Evolutionary conservation across 2,329 filamentous ascomycete genomes (phyloP).

Genomic region (Tolypocladium inflatum): DNA sequence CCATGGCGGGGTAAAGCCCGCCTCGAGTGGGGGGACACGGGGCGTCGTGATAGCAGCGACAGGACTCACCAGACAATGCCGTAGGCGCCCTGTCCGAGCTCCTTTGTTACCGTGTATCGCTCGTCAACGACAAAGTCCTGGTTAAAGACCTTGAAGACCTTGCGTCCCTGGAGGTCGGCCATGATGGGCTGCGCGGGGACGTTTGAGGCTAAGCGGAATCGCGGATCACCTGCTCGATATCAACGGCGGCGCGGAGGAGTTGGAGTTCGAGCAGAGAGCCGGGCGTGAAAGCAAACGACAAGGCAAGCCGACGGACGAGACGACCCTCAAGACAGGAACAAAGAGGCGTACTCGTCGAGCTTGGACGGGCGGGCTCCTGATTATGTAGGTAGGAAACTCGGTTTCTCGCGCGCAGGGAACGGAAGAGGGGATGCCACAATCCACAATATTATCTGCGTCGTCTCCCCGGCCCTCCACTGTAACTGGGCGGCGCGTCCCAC

Average conservation of each 20-base stretch:
- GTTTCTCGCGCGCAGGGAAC: background rate
- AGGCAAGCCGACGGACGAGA: background rate
- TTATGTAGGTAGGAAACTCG: background rate
- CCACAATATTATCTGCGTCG: background rate
- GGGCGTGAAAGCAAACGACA: background rate
- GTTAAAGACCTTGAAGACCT: constrained; percentile 99
- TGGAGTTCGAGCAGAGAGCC: background rate
- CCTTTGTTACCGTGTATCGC: constrained; percentile 96
- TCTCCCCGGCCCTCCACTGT: background rate
- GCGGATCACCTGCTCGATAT: background rate
- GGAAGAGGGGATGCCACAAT: background rate
- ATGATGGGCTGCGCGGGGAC: constrained; percentile 15
- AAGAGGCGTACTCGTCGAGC: background rate
- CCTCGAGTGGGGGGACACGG: constrained; percentile 10
- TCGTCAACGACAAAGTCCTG: constrained; percentile 99
- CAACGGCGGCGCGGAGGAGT: background rate
- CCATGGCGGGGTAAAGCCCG: constrained; percentile 13
- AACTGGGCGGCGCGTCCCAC: background rate
- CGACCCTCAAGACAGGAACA: background rate
- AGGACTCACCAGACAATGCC: constrained; percentile 87
- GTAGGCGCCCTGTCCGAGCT: constrained; percentile 95
- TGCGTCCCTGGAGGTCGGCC: constrained; percentile 48
- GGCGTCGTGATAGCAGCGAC: constrained; percentile 2
- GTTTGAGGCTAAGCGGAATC: background rate
- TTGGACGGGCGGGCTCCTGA: background rate